Evolutionary conservation across 2,329 filamentous ascomycete species (phyloP), one percentile per base, ranked within the genome.

Genomic region (Tolypocladium paradoxum): DNA sequence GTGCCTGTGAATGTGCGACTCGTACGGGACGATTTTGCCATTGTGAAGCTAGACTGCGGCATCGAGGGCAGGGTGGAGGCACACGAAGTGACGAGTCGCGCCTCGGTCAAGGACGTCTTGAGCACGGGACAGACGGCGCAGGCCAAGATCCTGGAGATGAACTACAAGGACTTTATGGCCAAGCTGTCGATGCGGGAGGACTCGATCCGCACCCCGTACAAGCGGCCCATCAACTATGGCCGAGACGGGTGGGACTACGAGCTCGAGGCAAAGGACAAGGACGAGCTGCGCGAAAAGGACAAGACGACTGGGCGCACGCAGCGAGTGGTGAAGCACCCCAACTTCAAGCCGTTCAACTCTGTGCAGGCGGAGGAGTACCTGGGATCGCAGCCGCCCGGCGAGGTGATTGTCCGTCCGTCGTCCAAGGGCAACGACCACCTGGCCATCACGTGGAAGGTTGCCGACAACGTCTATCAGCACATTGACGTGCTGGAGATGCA

Each of bases 401-500:
- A 97, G 68, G 87, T 95, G 53, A 90, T 99, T 56, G 96, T 99
- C 64, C 86, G 93, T 46, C 92, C 93, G 4, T 96, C 90, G 1
- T 96, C 90, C 31, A 96, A 95, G 69, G 93, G 93, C 46, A 87
- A 90, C 54, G 93, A 99, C 68, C 93, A 99, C 73, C 77, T 99
- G 53, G 90, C 92, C 8, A 84, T 99, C 48, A 99, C 93, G 0
- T 99, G 93, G 93, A 99, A 99, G 75, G 91, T 99, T 16, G 87
- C 90, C 1, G 90, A 97, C 67, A 87, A 87, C 55, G 84, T 97
- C n/a, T 99, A 91, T 68, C 91, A 99, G 71, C 93, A 99, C 69
- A 89, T 99, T 58, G 93, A 99, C 69, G 92, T 99, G 35, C 79
- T 99, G 38, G 93, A 99, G 72, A 78, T 99, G 64, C 89, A 95